Conservation (phyloP, 345 rosid species). For the Punica granatum region DNA sequence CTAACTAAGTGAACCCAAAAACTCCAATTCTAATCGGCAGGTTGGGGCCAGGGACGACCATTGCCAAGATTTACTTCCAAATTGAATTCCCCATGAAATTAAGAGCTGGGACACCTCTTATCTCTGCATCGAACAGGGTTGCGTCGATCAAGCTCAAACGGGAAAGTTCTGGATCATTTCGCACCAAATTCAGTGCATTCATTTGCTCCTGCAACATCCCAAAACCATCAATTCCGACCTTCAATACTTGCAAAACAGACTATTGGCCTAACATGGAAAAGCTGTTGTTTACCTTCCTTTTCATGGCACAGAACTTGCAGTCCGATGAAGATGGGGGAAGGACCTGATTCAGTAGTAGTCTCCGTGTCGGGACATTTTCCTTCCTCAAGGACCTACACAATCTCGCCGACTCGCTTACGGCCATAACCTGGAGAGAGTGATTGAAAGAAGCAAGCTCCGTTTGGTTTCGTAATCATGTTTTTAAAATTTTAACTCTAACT, state of each 20-base stretch:
- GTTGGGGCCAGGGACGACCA: not conserved
- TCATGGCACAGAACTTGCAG: conserved; percentile 66
- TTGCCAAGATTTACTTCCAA: conserved; percentile 37
- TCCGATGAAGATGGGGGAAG: conserved; percentile 48
- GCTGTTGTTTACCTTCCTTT: conserved; percentile 46
- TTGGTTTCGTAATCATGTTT: too few relatives aligned
- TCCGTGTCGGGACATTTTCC: conserved; percentile 55
- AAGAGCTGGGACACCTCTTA: conserved; percentile 76
- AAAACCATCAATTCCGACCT: not conserved
- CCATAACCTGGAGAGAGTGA: conserved; percentile 48
- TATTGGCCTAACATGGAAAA: not conserved
- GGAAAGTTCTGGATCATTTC: conserved; percentile 43
- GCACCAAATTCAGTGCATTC: conserved; percentile 45
- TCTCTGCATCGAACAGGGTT: conserved; percentile 61
- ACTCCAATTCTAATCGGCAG: too few relatives aligned
- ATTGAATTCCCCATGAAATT: conserved; percentile 63
- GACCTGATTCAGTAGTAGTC: conserved; percentile 63
- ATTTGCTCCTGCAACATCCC: conserved; percentile 48
- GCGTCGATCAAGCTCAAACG: conserved; percentile 42
- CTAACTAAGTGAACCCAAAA: too few relatives aligned
- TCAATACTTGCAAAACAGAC: not conserved
- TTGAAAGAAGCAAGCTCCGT: not conserved
- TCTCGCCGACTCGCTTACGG: conserved; percentile 67
- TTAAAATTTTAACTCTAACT: too few relatives aligned
- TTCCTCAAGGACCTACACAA: conserved; percentile 56